phyloP scores from a whole-genome alignment of 192 early-diverging fungal species.

The Coemansia sp. region DNA sequence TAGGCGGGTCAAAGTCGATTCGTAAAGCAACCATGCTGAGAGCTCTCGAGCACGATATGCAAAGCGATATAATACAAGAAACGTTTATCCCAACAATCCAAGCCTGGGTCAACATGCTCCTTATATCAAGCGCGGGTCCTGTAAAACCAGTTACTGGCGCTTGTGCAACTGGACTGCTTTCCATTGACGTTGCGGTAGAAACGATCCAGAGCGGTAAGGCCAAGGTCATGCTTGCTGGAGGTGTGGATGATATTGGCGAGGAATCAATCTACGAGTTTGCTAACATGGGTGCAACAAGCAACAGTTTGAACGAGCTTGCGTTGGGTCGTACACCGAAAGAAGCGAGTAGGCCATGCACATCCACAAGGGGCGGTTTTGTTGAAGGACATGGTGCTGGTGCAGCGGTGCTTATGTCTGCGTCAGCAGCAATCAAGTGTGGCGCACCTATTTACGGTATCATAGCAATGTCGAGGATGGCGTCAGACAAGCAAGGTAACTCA shows the following conservation, averaged over 20 bases:
- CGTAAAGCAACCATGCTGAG: constrained; percentile 73
- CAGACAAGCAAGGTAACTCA: constrained; percentile 90
- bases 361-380: constrained; percentile 87
- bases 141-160: constrained; percentile 76
- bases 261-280: constrained; percentile 89
- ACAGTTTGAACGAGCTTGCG: constrained; percentile 78
- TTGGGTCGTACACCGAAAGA: constrained; percentile 82
- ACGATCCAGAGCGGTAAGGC: constrained; percentile 85
- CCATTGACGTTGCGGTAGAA: constrained; percentile 86
- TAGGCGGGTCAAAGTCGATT: constrained; percentile 74
- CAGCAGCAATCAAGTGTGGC: constrained; percentile 84
- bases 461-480: constrained; percentile 81
- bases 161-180: constrained; percentile 87
- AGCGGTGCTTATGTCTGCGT: constrained; percentile 83
- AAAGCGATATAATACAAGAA: constrained; percentile 53
- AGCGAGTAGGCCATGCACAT: constrained; percentile 88
- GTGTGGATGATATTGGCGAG: constrained; percentile 85
- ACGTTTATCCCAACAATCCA: constrained; percentile 92
- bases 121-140: constrained; percentile 85
- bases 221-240: constrained; percentile 87
- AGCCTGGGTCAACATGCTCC: constrained; percentile 92
- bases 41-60: constrained; percentile 53
- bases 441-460: constrained; percentile 87
- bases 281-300: constrained; percentile 93
- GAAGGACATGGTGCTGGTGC: constrained; percentile 88